Evolutionary conservation across 1,139 yeast species (phyloP).

Genomic region (Candida sanyaensis): DNA sequence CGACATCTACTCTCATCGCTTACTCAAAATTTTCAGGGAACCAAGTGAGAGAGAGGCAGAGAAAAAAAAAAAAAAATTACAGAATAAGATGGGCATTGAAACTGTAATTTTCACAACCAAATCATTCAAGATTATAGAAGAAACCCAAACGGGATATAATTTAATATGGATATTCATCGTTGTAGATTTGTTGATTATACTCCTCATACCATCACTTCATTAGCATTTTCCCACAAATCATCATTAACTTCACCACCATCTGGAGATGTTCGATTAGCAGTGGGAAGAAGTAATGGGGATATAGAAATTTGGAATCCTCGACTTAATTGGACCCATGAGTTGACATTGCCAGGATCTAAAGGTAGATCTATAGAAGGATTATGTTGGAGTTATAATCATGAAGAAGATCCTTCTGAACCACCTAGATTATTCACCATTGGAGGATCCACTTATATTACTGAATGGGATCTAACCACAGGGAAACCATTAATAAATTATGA

Average conservation of each 20-base stretch:
- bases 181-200: constrained; percentile 90
- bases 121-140: background rate
- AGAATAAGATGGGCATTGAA: background rate
- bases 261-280: constrained; percentile 73
- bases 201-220: constrained; percentile 82
- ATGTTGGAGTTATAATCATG: constrained; percentile 60
- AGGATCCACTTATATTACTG: constrained; percentile 88
- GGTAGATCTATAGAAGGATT: constrained; percentile 89
- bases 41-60: background rate
- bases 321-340: constrained; percentile 56
- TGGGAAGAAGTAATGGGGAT: constrained; percentile 93
- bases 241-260: constrained; percentile 52
- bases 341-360: constrained; percentile 73
- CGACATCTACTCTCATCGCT: constrained; percentile 1
- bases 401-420: constrained; percentile 35
- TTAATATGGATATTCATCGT: constrained; percentile 78
- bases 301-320: constrained; percentile 96
- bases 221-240: constrained; percentile 77
- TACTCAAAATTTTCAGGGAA: background rate
- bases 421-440: constrained; percentile 89
- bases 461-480: constrained; percentile 84
- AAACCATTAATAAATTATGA: constrained; percentile 76
- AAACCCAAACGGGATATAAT: background rate
- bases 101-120: background rate
- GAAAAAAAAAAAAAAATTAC: background rate